Conservation (phyloP, 129 eudicot genomes). For the Flaveria sonorensis region DNA sequence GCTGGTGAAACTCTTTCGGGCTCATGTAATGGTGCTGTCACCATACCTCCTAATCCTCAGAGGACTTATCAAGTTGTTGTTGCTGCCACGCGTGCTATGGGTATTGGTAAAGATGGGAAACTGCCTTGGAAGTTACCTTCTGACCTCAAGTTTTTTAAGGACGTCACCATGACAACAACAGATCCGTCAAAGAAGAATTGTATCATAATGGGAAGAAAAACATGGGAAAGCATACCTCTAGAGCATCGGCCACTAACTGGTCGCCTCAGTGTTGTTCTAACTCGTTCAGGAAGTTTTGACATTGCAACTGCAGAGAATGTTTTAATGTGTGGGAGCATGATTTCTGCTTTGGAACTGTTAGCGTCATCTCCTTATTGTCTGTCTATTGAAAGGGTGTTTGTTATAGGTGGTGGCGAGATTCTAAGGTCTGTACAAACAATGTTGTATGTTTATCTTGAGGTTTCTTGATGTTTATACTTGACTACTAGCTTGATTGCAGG, state of each 20-base stretch:
- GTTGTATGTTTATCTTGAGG: constrained; percentile 6
- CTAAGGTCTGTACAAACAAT: constrained; percentile 51
- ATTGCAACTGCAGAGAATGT: constrained; percentile 67
- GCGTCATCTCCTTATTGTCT: constrained; percentile 64
- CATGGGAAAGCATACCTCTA: constrained; percentile 82
- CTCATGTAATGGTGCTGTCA: constrained; percentile 41
- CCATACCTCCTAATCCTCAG: constrained; percentile 35
- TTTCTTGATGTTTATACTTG: background rate
- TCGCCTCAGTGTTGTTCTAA: constrained; percentile 79
- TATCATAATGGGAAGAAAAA: constrained; percentile 87
- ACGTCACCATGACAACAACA: constrained; percentile 61
- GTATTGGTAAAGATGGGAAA: constrained; percentile 85
- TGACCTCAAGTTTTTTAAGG: constrained; percentile 76
- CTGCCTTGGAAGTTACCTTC: constrained; percentile 90
- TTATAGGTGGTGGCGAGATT: constrained; percentile 90
- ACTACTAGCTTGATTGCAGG: constrained; percentile 51
- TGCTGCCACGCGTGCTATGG: constrained; percentile 79
- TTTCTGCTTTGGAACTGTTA: constrained; percentile 66
- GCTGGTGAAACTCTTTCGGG: constrained; percentile 35
- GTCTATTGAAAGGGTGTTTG: constrained; percentile 75
- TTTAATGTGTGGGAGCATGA: constrained; percentile 65
- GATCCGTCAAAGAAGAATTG: constrained; percentile 75
- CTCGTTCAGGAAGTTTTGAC: constrained; percentile 66
- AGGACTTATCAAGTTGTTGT: constrained; percentile 84
- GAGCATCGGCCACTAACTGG: constrained; percentile 70